Evolutionary conservation across 2,329 filamentous ascomycete genomes (phyloP).

Genomic region (Alternaria panax): DNA sequence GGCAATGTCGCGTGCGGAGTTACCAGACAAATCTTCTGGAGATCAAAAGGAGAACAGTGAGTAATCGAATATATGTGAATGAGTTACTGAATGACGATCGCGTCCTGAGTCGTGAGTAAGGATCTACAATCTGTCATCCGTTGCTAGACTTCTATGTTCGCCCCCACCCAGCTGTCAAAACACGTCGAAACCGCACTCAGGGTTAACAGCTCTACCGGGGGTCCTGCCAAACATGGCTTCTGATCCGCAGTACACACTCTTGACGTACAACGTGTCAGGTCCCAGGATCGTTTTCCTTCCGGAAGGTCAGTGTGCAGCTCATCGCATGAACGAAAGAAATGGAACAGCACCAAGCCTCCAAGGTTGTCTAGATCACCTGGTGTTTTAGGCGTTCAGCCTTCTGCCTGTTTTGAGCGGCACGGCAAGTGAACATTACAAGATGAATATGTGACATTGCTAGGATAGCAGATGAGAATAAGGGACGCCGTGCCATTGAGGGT

Average conservation of each 20-base stretch:
- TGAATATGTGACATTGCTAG: neutral
- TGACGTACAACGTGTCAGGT: neutral
- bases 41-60: neutral
- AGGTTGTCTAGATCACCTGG: neutral
- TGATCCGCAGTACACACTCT: neutral
- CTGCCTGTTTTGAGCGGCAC: neutral
- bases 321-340: slow-evolving; percentile 2
- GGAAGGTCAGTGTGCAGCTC: neutral
- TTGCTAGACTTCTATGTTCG: neutral
- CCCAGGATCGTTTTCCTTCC: neutral
- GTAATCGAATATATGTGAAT: neutral
- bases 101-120: neutral
- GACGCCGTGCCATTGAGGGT: slow-evolving; percentile 7
- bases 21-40: neutral
- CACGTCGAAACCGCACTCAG: neutral
- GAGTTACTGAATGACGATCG: neutral
- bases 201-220: neutral
- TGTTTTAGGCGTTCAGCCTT: neutral
- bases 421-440: neutral
- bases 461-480: neutral
- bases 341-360: neutral
- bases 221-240: neutral
- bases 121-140: neutral
- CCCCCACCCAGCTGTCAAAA: slow-evolving; percentile 1
- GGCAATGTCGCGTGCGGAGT: neutral